Conservation (phyloP, 169 alveolate species). For the Babesia microti region DNA sequence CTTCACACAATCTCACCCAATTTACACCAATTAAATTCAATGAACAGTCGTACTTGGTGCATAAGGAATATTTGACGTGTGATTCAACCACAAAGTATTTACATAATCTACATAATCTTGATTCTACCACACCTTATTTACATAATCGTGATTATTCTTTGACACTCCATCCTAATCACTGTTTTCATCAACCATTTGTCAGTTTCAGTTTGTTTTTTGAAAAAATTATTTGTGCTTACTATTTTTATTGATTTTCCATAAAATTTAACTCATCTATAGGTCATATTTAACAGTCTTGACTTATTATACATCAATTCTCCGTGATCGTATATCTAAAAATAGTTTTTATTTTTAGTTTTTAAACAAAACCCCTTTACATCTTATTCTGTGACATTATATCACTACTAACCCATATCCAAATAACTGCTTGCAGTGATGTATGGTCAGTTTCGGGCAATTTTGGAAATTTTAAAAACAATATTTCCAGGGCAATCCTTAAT, state of each 20-base stretch:
- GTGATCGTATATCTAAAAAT: background rate
- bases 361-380: background rate
- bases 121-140: no score
- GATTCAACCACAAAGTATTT: no score
- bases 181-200: no score
- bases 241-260: no score
- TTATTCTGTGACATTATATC: background rate
- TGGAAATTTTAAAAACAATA: conserved; percentile 12
- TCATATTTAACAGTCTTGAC: background rate
- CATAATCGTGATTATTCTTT: no score
- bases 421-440: conserved; percentile 11
- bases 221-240: no score
- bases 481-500: no score
- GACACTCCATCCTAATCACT: no score
- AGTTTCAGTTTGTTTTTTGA: no score
- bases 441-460: conserved; percentile 1
- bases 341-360: background rate
- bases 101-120: no score
- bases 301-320: conserved; percentile 4
- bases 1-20: background rate
- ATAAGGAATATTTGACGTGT: no score
- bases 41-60: conserved; percentile 1
- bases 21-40: background rate
- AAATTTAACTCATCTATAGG: background rate
- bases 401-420: background rate